These are phyloP conservation scores for Arxiozyma slooffiae DNA, from an alignment of 1,139 yeast genomes.

Conservation along the genomic window DNA sequence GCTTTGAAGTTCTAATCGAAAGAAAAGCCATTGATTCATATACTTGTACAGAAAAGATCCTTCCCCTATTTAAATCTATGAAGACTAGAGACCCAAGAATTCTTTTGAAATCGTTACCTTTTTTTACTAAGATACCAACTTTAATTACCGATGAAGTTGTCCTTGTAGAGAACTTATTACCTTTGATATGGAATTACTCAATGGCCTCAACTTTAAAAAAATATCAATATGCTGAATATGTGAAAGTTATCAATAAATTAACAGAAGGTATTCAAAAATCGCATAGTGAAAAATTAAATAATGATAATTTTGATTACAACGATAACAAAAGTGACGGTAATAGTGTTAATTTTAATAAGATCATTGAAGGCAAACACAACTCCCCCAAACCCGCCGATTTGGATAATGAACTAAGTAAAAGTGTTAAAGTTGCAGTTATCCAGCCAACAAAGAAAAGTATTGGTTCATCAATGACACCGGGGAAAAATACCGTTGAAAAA, in stretches of 20 bases:
- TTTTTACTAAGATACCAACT: slow-evolving; percentile 40
- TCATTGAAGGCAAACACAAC: slow-evolving; percentile 16
- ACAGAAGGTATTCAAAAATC: slow-evolving; percentile 33
- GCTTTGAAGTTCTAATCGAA: slow-evolving; percentile 52
- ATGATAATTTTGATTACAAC: slow-evolving; percentile 14
- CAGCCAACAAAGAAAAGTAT: slow-evolving; percentile 17
- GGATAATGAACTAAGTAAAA: slow-evolving; percentile 18
- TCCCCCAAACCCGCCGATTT: slow-evolving; percentile 14
- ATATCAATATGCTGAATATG: slow-evolving; percentile 34
- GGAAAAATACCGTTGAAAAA: not conserved
- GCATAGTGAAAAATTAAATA: slow-evolving; percentile 27
- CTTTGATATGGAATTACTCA: slow-evolving; percentile 40
- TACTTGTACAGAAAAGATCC: slow-evolving; percentile 62
- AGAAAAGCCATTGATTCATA: slow-evolving; percentile 58
- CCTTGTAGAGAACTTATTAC: slow-evolving; percentile 40
- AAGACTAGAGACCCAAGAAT: slow-evolving; percentile 71
- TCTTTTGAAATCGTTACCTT: slow-evolving; percentile 44
- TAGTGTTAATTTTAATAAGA: slow-evolving; percentile 18
- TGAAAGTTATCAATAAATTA: slow-evolving; percentile 32
- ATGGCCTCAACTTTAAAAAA: slow-evolving; percentile 38
- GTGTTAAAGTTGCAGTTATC: slow-evolving; percentile 19
- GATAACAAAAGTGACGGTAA: slow-evolving; percentile 8
- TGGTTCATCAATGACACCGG: not conserved
- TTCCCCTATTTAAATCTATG: slow-evolving; percentile 65
- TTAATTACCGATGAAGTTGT: slow-evolving; percentile 33